A percentile compares a stretch with the other conserved stretches of the same genome.
Evolutionary conservation across 2,329 filamentous ascomycete genomes (phyloP).

Genomic region (Ploettnerulaceae sp.): DNA sequence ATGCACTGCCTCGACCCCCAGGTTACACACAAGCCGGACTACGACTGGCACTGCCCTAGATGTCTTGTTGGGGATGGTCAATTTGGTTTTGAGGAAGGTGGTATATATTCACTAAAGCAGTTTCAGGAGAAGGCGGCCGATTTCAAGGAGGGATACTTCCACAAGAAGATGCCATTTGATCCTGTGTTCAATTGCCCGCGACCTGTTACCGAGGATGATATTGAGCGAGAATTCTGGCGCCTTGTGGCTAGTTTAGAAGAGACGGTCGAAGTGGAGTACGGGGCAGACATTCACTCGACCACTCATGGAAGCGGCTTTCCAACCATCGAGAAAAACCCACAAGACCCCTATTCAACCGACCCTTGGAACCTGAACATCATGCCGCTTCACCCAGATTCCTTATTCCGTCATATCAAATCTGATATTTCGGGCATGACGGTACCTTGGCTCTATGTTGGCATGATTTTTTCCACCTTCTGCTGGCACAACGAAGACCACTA

Average conservation of each 20-base stretch:
- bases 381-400: conserved; percentile 81
- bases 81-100: conserved; percentile 95
- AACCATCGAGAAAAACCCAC: conserved; percentile 84
- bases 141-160: conserved; percentile 93
- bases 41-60: conserved; percentile 93
- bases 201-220: conserved; percentile 87
- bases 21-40: conserved; percentile 68
- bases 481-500: conserved; percentile 99
- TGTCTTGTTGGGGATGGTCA: conserved; percentile 95
- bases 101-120: conserved; percentile 87
- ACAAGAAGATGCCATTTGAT: conserved; percentile 83
- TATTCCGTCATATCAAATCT: conserved; percentile 96
- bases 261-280: conserved; percentile 96
- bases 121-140: conserved; percentile 95
- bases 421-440: conserved; percentile 99
- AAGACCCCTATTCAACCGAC: conserved; percentile 80
- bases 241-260: conserved; percentile 91
- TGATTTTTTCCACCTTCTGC: conserved; percentile 99
- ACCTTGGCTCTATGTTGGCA: conserved; percentile 97
- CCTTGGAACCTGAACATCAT: conserved; percentile 95
- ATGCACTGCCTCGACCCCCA: conserved; percentile 85
- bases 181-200: conserved; percentile 74
- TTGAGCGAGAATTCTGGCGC: conserved; percentile 95
- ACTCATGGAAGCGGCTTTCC: conserved; percentile 97
- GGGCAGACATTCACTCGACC: conserved; percentile 95